phyloP scores from a whole-genome alignment of 2,329 filamentous ascomycete genomes.

The Huntiella omanensis region DNA sequence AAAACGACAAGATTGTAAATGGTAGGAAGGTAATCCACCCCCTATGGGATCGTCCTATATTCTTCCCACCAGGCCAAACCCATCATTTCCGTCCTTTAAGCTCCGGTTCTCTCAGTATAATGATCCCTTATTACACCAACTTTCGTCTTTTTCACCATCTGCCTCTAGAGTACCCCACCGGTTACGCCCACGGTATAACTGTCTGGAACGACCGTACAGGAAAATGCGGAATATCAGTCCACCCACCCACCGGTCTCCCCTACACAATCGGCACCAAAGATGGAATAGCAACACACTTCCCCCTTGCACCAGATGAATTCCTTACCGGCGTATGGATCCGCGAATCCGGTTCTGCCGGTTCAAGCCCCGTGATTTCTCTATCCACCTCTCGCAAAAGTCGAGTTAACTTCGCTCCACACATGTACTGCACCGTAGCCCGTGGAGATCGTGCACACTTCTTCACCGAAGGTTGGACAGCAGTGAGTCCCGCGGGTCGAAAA shows the following conservation, averaged over 20 bases:
- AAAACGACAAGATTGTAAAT: conserved; percentile 6
- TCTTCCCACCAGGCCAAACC: conserved; percentile 5
- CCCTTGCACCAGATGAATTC: background rate
- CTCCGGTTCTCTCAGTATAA: conserved; percentile 7
- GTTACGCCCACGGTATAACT: conserved; percentile 8
- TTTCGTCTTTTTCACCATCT: conserved; percentile 8
- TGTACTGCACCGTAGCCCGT: conserved; percentile 7
- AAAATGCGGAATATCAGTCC: conserved; percentile 9
- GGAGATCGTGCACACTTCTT: conserved; percentile 7
- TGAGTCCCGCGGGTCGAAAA: conserved; percentile 2
- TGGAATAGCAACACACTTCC: conserved; percentile 9
- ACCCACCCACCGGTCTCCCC: background rate
- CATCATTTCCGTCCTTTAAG: conserved; percentile 8
- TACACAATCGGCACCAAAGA: conserved; percentile 4
- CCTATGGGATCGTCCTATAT: conserved; percentile 6
- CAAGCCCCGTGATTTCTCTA: conserved; percentile 7
- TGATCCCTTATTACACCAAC: conserved; percentile 10
- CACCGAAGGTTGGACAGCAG: conserved; percentile 6
- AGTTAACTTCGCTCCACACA: conserved; percentile 9
- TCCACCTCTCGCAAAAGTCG: conserved; percentile 2
- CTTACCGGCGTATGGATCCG: conserved; percentile 7
- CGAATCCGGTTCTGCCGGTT: conserved; percentile 5
- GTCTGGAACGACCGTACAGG: conserved; percentile 7
- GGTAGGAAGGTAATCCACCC: conserved; percentile 8
- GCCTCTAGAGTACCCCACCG: conserved; percentile 5